A percentile compares a stretch with the other conserved stretches of the same genome.
phyloP scores from a whole-genome alignment of 176 grass and related monocot species.

The Cenchrus purpureus region DNA sequence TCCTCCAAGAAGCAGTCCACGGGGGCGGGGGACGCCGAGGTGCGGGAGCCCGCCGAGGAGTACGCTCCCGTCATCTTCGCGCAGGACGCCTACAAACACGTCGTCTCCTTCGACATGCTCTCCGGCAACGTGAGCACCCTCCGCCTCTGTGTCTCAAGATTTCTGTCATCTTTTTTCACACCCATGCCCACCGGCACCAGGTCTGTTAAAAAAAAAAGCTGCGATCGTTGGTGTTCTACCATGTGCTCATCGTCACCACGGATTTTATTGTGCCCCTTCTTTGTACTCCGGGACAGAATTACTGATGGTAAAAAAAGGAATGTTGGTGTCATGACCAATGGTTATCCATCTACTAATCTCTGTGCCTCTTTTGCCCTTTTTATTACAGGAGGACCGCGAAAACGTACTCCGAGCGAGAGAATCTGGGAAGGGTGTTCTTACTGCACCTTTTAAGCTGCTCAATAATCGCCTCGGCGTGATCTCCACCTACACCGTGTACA shows the following conservation, averaged over 20 bases:
- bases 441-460: constrained; percentile 84
- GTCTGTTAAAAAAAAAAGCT: constrained; percentile 46
- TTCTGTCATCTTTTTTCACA: constrained; percentile 34
- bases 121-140: constrained; percentile 68
- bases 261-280: not conserved
- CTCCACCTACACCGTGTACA: constrained; percentile 89
- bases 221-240: constrained; percentile 32
- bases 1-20: constrained; percentile 61
- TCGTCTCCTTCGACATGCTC: constrained; percentile 95
- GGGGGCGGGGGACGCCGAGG: constrained; percentile 62
- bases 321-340: not conserved
- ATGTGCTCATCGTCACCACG: constrained; percentile 46
- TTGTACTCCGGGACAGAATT: not conserved
- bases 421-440: constrained; percentile 94
- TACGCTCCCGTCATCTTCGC: constrained; percentile 99
- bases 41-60: constrained; percentile 63
- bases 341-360: not conserved
- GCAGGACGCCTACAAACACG: constrained; percentile 92
- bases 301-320: not conserved
- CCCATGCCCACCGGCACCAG: constrained; percentile 14
- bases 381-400: constrained; percentile 81
- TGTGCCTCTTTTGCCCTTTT: not conserved
- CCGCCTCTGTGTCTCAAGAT: not conserved
- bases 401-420: constrained; percentile 79
- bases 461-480: constrained; percentile 96